These are phyloP conservation scores for Colletotrichum spaethianum DNA, from an alignment of 2,329 filamentous ascomycete genomes.

Conservation along the genomic window DNA sequence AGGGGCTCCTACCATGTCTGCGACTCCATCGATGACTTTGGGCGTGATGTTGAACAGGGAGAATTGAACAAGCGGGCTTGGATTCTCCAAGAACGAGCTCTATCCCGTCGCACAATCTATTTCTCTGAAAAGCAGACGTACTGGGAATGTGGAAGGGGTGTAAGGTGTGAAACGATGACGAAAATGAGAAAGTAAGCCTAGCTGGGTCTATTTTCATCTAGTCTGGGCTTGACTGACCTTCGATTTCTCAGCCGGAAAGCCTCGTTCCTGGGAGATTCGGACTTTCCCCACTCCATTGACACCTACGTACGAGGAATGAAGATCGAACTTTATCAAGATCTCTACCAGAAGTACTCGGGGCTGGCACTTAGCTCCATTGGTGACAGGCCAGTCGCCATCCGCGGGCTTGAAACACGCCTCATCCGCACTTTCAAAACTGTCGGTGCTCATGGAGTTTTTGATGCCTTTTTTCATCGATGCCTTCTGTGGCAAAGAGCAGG, in stretches of 20 bases:
- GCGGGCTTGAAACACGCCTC: slow-evolving; percentile 5
- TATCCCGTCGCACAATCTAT: slow-evolving; percentile 54
- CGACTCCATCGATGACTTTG: slow-evolving; percentile 52
- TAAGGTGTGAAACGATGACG: slow-evolving; percentile 52
- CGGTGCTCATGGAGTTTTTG: slow-evolving; percentile 13
- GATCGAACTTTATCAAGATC: slow-evolving; percentile 13
- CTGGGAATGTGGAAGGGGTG: slow-evolving; percentile 54
- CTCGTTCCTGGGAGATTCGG: slow-evolving; percentile 10
- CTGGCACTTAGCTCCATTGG: not conserved
- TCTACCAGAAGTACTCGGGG: slow-evolving; percentile 13
- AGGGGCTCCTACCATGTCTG: slow-evolving; percentile 41
- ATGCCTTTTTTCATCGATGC: not conserved
- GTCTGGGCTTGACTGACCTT: not conserved
- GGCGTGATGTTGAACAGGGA: slow-evolving; percentile 48
- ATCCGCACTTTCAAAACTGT: not conserved
- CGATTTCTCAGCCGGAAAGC: not conserved
- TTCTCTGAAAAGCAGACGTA: slow-evolving; percentile 54
- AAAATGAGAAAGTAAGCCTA: slow-evolving; percentile 52
- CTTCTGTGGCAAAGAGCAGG: slow-evolving; percentile 2
- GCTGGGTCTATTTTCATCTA: slow-evolving; percentile 46
- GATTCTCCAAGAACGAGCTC: slow-evolving; percentile 56
- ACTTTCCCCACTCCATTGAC: slow-evolving; percentile 7
- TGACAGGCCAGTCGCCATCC: slow-evolving; percentile 16
- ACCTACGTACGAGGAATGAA: slow-evolving; percentile 1
- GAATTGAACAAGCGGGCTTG: slow-evolving; percentile 53